A percentile compares a stretch with the other conserved stretches of the same genome.
Evolutionary conservation across 768 basidiomycete genomes (phyloP).

Genomic region (Boletus bicolor): DNA sequence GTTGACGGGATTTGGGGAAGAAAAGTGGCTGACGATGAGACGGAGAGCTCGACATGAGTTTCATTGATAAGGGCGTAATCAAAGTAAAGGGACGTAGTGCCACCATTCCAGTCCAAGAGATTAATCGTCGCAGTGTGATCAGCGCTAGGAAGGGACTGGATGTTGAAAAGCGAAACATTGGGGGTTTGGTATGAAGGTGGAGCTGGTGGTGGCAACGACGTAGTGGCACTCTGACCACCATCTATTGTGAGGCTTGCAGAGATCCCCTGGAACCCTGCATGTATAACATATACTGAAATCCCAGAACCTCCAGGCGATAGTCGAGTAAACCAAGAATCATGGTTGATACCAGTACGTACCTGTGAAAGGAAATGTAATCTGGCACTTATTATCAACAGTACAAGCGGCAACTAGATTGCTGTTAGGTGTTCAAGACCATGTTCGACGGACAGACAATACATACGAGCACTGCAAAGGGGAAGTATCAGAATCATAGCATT

Average conservation of each 20-base stretch:
- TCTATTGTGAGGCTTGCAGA: constrained; percentile 14
- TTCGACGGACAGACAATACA: background rate
- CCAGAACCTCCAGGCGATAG: constrained; percentile 12
- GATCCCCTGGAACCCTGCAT: constrained; percentile 12
- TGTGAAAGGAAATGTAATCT: constrained; percentile 14
- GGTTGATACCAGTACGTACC: constrained; percentile 1
- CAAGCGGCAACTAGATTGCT: constrained; percentile 9
- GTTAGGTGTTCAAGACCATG: background rate
- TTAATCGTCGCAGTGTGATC: constrained; percentile 10
- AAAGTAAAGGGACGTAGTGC: constrained; percentile 7
- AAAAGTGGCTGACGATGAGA: background rate
- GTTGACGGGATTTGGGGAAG: background rate
- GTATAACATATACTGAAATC: constrained; percentile 10
- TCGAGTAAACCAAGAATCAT: background rate
- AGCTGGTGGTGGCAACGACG: constrained; percentile 4
- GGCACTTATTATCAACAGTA: background rate
- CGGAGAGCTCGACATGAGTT: background rate
- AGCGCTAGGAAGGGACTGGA: constrained; percentile 8
- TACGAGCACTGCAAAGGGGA: constrained; percentile 7
- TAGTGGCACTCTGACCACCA: background rate
- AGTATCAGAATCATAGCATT: background rate
- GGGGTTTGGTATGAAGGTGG: constrained; percentile 11
- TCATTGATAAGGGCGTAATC: constrained; percentile 18
- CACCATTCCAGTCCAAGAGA: constrained; percentile 9
- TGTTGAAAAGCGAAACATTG: constrained; percentile 15